Evolutionary conservation across 805 yeast species (phyloP).

Genomic region (Candida anglica): DNA sequence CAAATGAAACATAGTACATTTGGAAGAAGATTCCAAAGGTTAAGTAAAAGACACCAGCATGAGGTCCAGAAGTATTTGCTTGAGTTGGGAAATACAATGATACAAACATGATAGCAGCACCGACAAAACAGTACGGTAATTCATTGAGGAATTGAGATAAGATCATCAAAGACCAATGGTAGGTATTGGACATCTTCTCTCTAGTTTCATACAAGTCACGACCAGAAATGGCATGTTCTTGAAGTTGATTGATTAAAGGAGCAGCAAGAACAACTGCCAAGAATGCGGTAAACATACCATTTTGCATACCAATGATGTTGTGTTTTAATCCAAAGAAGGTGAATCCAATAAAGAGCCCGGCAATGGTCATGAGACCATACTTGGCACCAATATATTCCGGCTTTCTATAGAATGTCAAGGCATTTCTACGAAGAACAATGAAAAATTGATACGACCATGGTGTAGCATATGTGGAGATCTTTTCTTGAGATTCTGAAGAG

Average conservation of each 20-base stretch:
- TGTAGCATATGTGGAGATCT: conserved; percentile 11
- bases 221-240: conserved; percentile 51
- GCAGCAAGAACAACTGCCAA: conserved; percentile 54
- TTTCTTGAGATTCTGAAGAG: conserved; percentile 5
- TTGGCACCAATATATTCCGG: conserved; percentile 40
- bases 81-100: conserved; percentile 49
- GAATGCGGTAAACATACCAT: conserved; percentile 57
- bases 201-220: conserved; percentile 68
- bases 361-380: conserved; percentile 43
- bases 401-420: conserved; percentile 31
- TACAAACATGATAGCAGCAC: conserved; percentile 28
- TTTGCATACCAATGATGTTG: conserved; percentile 51
- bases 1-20: conserved; percentile 29
- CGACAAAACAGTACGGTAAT: conserved; percentile 48
- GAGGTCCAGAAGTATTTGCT: conserved; percentile 39
- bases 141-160: conserved; percentile 54
- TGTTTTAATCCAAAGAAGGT: conserved; percentile 15
- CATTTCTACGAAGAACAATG: conserved; percentile 13
- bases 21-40: conserved; percentile 23
- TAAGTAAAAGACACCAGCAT: conserved; percentile 31
- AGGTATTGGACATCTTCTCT: conserved; percentile 68
- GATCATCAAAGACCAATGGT: conserved; percentile 63
- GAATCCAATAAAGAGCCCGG: conserved; percentile 38
- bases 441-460: conserved; percentile 14
- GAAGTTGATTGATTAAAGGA: conserved; percentile 62